Evolutionary conservation across 495 filamentous ascomycete genomes (phyloP), one percentile per base, ranked within the genome.

Genomic region (Haplographium delicatum): DNA sequence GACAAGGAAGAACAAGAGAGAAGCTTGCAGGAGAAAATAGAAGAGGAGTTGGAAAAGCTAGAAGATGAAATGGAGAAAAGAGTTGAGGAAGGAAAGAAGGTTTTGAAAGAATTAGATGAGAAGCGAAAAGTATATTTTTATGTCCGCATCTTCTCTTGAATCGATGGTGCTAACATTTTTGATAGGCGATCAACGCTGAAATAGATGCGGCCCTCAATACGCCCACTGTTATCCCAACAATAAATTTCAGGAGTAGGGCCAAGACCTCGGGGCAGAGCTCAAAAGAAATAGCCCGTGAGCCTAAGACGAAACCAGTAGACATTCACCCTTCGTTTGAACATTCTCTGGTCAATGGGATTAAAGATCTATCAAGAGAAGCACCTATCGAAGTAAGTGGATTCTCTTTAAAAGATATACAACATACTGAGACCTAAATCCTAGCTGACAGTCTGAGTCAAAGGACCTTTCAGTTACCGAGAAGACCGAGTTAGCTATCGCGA

Each of bases 41-140:
- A 59, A 22, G 25, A 5, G 27, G 37, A 60, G 24, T 13, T 60
- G 18, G 57, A 60, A 31, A 45, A 34, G 9, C 23, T 61, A 15
- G 58, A 61, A 46, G 54, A 54, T 24, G 54, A 61, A 43, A 56
- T 57, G 50, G 50, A 57, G 44, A 55, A 23, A 25, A 57, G 40
- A 30, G 50, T 57, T 4, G 54, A 53, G 27, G 58, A 61, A 31
- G 54, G 58, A 6, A 57, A 44, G 41, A 44, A 19, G 33, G 51
- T 11, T 16, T 20, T 61, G 28, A 31, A 15, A 20, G 58, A 57
- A 9, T 38, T 61, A 34, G 53, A 57, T 54, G 54, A 54, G 49
- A 48, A 54, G 35, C 39, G 58, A 13, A 53, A 47, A 49, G 57
- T 60, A 53, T 5, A 41, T 48, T 38, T 19, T 22, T 20, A 10